These are phyloP conservation scores for Echium plantagineum DNA, from an alignment of 257 asterid species.

Conservation along the genomic window DNA sequence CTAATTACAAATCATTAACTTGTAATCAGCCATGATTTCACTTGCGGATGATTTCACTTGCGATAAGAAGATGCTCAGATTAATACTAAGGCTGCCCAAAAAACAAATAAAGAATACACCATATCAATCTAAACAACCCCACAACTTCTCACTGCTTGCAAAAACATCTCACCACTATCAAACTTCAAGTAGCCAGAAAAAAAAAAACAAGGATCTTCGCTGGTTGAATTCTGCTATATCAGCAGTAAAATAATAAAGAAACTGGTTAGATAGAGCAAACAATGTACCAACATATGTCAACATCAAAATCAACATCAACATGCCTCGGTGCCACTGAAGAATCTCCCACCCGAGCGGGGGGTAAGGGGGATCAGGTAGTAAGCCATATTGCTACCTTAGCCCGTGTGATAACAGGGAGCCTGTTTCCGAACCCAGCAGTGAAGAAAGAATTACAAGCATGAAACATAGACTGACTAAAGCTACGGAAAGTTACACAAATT, in stretches of 20 bases:
- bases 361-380: no score
- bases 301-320: no score
- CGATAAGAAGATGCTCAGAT: not conserved
- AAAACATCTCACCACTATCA: not conserved
- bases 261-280: not conserved
- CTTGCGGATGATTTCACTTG: no score
- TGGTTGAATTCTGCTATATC: not conserved
- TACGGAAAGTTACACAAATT: no score
- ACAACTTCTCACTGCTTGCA: not conserved
- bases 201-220: constrained; percentile 8
- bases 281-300: not conserved
- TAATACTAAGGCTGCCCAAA: not conserved
- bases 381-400: no score
- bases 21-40: not conserved
- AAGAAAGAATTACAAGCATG: not conserved
- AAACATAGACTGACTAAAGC: not conserved
- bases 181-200: constrained; percentile 8
- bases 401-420: no score
- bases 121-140: not conserved
- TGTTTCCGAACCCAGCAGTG: no score
- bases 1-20: not conserved
- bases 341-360: no score
- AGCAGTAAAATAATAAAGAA: not conserved
- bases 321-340: no score
- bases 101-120: not conserved